phyloP scores from a whole-genome alignment of 306 rosid genomes.

The Rubus idaeus region DNA sequence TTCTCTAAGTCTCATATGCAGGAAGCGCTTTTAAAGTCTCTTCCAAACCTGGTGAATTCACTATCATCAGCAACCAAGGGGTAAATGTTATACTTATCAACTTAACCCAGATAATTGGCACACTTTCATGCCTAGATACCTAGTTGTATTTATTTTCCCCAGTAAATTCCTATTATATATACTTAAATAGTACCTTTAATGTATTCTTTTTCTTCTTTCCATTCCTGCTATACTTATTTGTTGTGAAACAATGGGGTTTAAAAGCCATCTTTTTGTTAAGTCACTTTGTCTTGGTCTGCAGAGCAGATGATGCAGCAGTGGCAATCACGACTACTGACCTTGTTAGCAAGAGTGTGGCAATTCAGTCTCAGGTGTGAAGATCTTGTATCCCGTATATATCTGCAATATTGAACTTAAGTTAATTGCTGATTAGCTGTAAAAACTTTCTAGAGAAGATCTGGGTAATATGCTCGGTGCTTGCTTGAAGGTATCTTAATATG shows the following conservation, averaged over 20 bases:
- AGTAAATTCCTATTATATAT: not conserved
- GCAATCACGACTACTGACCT: conserved; percentile 97
- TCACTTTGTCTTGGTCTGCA: conserved; percentile 33
- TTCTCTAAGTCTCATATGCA: conserved; percentile 39
- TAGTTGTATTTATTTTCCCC: not conserved
- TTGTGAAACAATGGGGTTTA: not conserved
- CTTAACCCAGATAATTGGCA: not conserved
- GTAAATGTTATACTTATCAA: conserved; percentile 40
- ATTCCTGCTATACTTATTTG: not conserved
- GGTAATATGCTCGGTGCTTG: too few species aligned
- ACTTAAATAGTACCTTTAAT: not conserved
- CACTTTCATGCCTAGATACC: not conserved
- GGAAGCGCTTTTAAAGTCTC: conserved; percentile 76
- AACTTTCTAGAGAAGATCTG: not conserved
- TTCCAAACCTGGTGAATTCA: conserved; percentile 63
- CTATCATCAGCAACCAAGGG: conserved; percentile 65
- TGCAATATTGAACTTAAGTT: not conserved
- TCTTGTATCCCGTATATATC: conserved; percentile 17
- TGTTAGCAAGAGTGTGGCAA: conserved; percentile 92
- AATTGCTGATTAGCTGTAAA: not conserved
- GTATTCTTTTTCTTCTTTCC: not conserved
- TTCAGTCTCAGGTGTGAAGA: conserved; percentile 66
- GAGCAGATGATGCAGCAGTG: conserved; percentile 93
- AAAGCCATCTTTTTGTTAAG: not conserved
- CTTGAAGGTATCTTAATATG: too few species aligned